A percentile compares a stretch with the other conserved stretches of the same genome.
These are phyloP conservation scores for Metschnikowia aberdeeniae DNA, from an alignment of 805 yeast genomes.

Conservation along the genomic window DNA sequence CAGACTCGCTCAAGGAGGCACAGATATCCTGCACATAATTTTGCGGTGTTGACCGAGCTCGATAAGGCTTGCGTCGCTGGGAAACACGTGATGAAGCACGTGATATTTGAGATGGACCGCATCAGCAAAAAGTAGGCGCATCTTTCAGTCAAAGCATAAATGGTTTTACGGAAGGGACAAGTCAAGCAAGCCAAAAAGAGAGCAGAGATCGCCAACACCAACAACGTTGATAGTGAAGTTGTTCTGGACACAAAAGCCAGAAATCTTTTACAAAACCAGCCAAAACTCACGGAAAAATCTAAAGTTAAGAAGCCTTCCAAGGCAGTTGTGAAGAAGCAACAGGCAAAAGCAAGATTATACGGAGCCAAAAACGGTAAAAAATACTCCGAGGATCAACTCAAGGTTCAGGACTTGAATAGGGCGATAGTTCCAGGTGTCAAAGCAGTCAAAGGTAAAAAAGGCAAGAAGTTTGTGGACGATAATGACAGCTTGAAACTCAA, in stretches of 20 bases:
- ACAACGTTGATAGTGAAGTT: conserved; percentile 64
- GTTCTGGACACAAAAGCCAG: conserved; percentile 63
- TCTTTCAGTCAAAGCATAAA: conserved; percentile 21
- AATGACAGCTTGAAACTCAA: conserved; percentile 58
- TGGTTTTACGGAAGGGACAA: conserved; percentile 51
- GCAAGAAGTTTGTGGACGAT: conserved; percentile 73
- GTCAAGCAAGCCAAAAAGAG: conserved; percentile 57
- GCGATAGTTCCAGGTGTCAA: conserved; percentile 82
- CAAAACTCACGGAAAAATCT: conserved; percentile 59
- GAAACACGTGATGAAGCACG: neutral
- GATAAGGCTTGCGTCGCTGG: neutral
- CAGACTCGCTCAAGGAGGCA: neutral
- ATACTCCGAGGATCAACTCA: conserved; percentile 74
- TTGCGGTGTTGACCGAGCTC: conserved; percentile 1
- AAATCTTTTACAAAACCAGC: conserved; percentile 56
- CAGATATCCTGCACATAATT: neutral
- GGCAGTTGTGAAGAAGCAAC: conserved; percentile 58
- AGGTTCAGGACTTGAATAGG: conserved; percentile 74
- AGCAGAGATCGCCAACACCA: conserved; percentile 47
- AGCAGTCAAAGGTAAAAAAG: conserved; percentile 79
- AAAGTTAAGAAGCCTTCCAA: conserved; percentile 47
- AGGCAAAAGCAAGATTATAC: conserved; percentile 59
- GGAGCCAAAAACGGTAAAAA: conserved; percentile 57
- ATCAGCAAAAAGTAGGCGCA: conserved; percentile 8
- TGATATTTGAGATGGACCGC: neutral